phyloP scores from a whole-genome alignment of 495 filamentous ascomycete genomes.

The Penicillium malachiteum region DNA sequence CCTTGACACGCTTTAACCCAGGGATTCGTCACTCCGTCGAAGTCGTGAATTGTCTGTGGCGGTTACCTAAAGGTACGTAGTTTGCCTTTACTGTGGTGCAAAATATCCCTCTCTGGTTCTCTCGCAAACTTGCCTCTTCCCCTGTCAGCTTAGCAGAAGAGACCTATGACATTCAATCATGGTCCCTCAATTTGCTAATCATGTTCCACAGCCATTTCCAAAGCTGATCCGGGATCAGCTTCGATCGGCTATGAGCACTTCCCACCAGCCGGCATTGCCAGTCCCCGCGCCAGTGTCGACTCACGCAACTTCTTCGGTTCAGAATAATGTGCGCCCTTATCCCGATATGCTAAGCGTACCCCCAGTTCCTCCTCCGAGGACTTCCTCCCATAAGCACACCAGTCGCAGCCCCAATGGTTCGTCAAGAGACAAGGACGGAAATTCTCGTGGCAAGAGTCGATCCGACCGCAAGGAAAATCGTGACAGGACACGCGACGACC shows the following conservation, averaged over 20 bases:
- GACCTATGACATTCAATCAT: slow-evolving; percentile 2
- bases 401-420: slow-evolving; percentile 36
- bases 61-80: slow-evolving; percentile 23
- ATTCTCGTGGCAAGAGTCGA: slow-evolving; percentile 37
- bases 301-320: slow-evolving; percentile 27
- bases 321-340: slow-evolving; percentile 36
- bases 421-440: slow-evolving; percentile 28
- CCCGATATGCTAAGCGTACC: slow-evolving; percentile 42
- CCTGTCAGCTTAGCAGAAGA: not conserved
- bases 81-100: slow-evolving; percentile 7
- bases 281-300: slow-evolving; percentile 31
- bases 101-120: not conserved
- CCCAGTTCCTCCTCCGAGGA: slow-evolving; percentile 44
- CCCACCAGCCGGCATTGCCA: slow-evolving; percentile 35
- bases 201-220: slow-evolving; percentile 26
- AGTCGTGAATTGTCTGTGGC: slow-evolving; percentile 10
- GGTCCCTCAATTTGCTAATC: slow-evolving; percentile 22
- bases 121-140: not conserved
- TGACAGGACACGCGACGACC: slow-evolving; percentile 32
- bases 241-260: slow-evolving; percentile 47
- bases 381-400: slow-evolving; percentile 42
- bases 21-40: not conserved
- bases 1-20: not conserved
- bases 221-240: slow-evolving; percentile 32
- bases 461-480: slow-evolving; percentile 31